Evolutionary conservation across 768 basidiomycete genomes (phyloP).

Genomic region (Xanthoconium stramineum): DNA sequence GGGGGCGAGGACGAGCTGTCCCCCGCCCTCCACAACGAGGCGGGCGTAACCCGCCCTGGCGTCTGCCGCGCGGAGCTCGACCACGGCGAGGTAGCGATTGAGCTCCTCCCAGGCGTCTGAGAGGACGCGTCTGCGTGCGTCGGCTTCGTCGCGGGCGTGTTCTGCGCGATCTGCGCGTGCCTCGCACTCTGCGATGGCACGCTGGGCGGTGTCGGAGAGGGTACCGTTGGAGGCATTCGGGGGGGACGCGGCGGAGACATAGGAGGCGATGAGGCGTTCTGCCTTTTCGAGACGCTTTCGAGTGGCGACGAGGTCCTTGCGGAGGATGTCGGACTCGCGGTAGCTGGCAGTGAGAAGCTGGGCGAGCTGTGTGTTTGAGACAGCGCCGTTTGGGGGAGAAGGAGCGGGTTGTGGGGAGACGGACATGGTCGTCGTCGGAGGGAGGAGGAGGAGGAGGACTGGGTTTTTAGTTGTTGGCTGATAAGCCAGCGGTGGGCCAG

Average conservation of each 20-base stretch:
- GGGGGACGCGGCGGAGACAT: constrained; percentile 20
- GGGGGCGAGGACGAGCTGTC: constrained; percentile 38
- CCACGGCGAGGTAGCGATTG: constrained; percentile 41
- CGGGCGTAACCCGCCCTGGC: constrained; percentile 47
- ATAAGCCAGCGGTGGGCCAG: constrained; percentile 24
- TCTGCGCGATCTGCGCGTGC: constrained; percentile 50
- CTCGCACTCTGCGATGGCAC: constrained; percentile 45
- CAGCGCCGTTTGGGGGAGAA: constrained; percentile 16
- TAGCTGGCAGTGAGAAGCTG: constrained; percentile 52
- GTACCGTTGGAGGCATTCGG: constrained; percentile 17
- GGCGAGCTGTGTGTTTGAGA: constrained; percentile 53
- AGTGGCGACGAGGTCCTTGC: constrained; percentile 41
- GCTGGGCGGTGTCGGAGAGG: constrained; percentile 33
- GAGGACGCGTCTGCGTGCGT: constrained; percentile 42
- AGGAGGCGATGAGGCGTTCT: constrained; percentile 41
- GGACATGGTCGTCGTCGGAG: not conserved
- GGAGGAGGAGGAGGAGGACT: not conserved
- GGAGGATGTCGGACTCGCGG: constrained; percentile 49
- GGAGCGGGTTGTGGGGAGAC: not conserved
- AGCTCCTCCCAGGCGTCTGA: constrained; percentile 51
- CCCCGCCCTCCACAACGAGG: constrained; percentile 44
- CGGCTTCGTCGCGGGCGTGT: constrained; percentile 52
- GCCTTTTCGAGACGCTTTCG: constrained; percentile 52
- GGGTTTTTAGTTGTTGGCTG: constrained; percentile 1
- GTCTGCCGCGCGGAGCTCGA: constrained; percentile 48